These are phyloP conservation scores for Pouteria glomerata DNA, from an alignment of 148 eudicot genomes.

Conservation along the genomic window DNA sequence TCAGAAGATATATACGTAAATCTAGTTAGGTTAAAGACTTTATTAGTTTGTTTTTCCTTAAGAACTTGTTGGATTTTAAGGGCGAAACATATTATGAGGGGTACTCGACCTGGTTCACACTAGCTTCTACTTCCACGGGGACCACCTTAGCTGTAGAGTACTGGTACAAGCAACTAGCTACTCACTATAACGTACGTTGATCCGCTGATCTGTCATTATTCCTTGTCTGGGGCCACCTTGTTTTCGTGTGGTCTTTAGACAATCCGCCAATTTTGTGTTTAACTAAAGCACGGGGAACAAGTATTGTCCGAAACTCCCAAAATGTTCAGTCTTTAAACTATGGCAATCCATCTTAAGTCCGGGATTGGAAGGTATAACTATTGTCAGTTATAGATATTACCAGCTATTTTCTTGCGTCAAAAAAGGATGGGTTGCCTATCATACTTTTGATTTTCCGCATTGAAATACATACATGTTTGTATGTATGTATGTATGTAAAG, in stretches of 20 bases:
- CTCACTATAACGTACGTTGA: too few species aligned
- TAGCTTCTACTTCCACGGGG: not conserved
- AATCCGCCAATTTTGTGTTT: not conserved
- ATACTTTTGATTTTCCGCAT: too few species aligned
- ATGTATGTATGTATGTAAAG: too few species aligned
- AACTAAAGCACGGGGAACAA: not conserved
- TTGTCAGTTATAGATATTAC: not conserved
- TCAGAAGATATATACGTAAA: too few species aligned
- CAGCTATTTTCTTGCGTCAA: not conserved
- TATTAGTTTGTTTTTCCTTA: too few species aligned
- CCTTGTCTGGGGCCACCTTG: not conserved
- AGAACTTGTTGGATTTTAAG: not conserved
- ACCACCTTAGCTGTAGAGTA: not conserved
- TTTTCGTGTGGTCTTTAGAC: not conserved
- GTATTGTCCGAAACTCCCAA: not conserved
- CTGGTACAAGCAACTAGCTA: not conserved
- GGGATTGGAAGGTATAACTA: too few species aligned
- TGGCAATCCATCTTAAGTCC: too few species aligned
- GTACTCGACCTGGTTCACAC: not conserved
- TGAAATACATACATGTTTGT: too few species aligned
- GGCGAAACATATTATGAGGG: not conserved
- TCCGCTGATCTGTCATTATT: not conserved
- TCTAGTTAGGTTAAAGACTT: too few species aligned
- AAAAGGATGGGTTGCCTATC: too few species aligned
- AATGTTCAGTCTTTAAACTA: not conserved